These are phyloP conservation scores for Rubus idaeus DNA, from an alignment of 306 rosid species.

Conservation along the genomic window DNA sequence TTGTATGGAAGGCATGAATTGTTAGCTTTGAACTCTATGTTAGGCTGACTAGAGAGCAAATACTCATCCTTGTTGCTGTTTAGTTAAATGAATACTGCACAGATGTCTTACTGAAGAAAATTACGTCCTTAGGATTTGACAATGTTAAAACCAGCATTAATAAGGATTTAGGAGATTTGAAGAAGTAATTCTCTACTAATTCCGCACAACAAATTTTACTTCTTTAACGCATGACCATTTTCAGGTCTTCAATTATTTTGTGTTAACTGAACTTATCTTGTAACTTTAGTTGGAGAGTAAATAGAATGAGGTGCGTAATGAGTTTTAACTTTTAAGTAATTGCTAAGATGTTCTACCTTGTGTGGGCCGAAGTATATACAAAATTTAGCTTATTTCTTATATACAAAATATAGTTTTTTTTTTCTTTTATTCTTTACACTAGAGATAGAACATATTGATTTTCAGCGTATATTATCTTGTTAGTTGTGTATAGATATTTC, in stretches of 20 bases:
- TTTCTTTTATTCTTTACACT: not conserved
- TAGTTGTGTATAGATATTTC: not conserved
- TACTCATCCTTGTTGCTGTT: not conserved
- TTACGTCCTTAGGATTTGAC: not conserved
- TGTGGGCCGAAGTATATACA: not conserved
- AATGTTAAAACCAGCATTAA: not conserved
- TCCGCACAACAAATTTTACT: not conserved
- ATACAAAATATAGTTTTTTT: not conserved
- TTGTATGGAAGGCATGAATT: not conserved
- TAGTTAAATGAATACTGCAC: not conserved
- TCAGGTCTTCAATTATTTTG: not conserved
- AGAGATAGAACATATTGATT: not conserved
- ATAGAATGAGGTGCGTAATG: not conserved
- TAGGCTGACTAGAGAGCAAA: not conserved
- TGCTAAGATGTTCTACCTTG: not conserved
- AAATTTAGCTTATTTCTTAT: not conserved
- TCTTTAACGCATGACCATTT: not conserved
- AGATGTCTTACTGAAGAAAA: not conserved
- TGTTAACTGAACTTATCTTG: not conserved
- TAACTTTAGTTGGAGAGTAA: not conserved
- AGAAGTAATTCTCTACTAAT: not conserved
- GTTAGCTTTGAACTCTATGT: not conserved
- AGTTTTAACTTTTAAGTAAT: not conserved
- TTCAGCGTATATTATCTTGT: not conserved
- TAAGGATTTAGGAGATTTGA: not conserved